phyloP scores from a whole-genome alignment of 2,329 filamentous ascomycete species.

The Monilinia fructicola region DNA sequence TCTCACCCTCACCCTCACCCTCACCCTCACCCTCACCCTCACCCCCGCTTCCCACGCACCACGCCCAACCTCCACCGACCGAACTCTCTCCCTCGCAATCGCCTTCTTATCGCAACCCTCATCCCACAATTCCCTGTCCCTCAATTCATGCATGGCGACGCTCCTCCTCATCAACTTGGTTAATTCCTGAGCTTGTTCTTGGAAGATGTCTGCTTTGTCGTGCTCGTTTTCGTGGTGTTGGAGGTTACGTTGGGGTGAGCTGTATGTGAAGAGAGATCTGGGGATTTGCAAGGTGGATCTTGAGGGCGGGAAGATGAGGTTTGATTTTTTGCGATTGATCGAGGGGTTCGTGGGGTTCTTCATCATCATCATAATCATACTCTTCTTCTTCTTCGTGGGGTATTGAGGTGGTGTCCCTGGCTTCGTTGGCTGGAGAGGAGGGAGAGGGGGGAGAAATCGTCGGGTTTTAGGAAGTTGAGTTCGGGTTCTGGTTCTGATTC shows the following conservation, averaged over 20 bases:
- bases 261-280: conserved; percentile 31
- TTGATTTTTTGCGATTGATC: conserved; percentile 26
- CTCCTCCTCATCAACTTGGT: conserved; percentile 34
- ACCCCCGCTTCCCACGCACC: conserved; percentile 33
- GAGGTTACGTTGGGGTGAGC: neutral
- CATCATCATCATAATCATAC: neutral
- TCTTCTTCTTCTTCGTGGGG: neutral
- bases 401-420: neutral
- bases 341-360: conserved; percentile 4
- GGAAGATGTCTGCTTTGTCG: neutral
- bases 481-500: neutral
- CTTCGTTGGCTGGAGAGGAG: neutral
- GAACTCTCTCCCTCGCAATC: conserved; percentile 26
- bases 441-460: neutral
- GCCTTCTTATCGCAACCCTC: conserved; percentile 28
- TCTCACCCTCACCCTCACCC: conserved; percentile 1
- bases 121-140: conserved; percentile 2
- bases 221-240: neutral
- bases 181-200: conserved; percentile 34
- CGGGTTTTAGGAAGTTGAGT: neutral
- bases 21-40: conserved; percentile 23
- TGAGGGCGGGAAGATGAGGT: conserved; percentile 35
- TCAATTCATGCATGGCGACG: conserved; percentile 31
- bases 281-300: conserved; percentile 34
- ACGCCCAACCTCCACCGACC: conserved; percentile 42